Conservation (phyloP, 1,284 basidiomycete species). For the Puccinia triticina region DNA sequence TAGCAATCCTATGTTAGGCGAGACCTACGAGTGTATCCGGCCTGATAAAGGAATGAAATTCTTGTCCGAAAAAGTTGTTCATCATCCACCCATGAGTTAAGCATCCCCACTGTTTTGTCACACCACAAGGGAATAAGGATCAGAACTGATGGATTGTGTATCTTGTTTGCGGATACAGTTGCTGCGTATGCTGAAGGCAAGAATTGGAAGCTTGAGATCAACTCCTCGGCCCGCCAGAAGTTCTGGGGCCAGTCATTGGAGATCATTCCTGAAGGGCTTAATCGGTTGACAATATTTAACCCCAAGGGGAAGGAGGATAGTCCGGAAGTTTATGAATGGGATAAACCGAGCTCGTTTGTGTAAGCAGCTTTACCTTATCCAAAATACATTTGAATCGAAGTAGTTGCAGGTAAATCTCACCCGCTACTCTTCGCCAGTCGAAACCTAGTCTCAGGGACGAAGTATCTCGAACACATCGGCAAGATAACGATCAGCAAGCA, state of each 20-base stretch:
- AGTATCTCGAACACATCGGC: slow-evolving; percentile 78
- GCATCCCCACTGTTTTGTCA: background rate
- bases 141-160: background rate
- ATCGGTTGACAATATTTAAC: slow-evolving; percentile 38
- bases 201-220: slow-evolving; percentile 73
- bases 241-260: slow-evolving; percentile 71
- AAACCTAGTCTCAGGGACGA: slow-evolving; percentile 84
- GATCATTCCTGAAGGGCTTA: slow-evolving; percentile 52
- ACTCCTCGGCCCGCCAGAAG: slow-evolving; percentile 77
- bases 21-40: slow-evolving; percentile 82
- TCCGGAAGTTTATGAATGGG: slow-evolving; percentile 54
- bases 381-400: background rate
- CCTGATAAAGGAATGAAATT: slow-evolving; percentile 66
- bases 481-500: slow-evolving; percentile 73
- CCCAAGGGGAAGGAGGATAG: background rate
- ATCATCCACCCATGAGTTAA: slow-evolving; percentile 70
- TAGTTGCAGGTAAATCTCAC: background rate
- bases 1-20: slow-evolving; percentile 82
- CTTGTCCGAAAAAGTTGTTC: slow-evolving; percentile 83
- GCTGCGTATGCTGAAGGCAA: slow-evolving; percentile 80
- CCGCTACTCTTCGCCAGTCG: slow-evolving; percentile 59
- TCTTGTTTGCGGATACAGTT: slow-evolving; percentile 58
- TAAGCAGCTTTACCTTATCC: background rate
- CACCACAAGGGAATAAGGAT: background rate
- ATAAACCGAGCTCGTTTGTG: slow-evolving; percentile 51